Evolutionary conservation across 139 green algal genomes (phyloP).

Genomic region (Edaphochlamys debaryana): DNA sequence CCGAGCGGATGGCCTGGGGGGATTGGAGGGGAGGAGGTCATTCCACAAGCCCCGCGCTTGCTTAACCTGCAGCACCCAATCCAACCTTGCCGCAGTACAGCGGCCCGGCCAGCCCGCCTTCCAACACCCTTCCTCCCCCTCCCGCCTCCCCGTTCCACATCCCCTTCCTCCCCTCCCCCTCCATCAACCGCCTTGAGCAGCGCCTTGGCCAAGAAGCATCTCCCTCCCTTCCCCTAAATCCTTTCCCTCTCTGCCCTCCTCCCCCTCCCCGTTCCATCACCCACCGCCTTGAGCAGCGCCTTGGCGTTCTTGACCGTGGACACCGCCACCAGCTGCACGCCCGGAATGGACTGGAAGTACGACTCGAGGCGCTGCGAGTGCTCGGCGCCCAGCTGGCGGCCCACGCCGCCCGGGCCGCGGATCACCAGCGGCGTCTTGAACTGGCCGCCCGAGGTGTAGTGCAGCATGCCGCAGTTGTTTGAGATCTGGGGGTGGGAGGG

Average conservation of each 20-base stretch:
- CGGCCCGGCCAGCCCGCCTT: not conserved
- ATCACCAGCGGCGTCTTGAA: conserved; percentile 78
- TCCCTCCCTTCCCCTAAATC: not conserved
- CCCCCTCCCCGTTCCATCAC: not conserved
- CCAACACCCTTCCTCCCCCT: not conserved
- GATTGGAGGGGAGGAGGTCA: too few species aligned
- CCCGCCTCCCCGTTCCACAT: not conserved
- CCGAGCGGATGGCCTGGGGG: conserved; percentile 72
- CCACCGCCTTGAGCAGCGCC: conserved; percentile 90
- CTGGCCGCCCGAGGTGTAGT: conserved; percentile 97
- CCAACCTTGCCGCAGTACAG: too few species aligned
- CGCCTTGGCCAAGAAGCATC: conserved; percentile 78
- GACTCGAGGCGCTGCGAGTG: conserved; percentile 96
- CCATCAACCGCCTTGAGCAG: conserved; percentile 89
- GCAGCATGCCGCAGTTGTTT: conserved; percentile 98
- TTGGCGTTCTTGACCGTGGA: conserved; percentile 92
- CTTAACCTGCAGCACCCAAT: too few species aligned
- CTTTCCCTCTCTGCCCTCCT: too few species aligned
- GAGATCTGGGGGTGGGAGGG: conserved; percentile 83
- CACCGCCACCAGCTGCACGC: conserved; percentile 93
- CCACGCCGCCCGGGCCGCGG: conserved; percentile 78
- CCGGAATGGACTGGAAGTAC: conserved; percentile 97
- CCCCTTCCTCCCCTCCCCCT: too few species aligned
- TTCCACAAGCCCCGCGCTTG: too few species aligned
- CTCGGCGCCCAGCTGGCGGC: conserved; percentile 94